A percentile compares a stretch with the other conserved stretches of the same genome.
These are phyloP conservation scores for Phaeolepiota aurea DNA, from an alignment of 768 basidiomycete species.

Conservation along the genomic window DNA sequence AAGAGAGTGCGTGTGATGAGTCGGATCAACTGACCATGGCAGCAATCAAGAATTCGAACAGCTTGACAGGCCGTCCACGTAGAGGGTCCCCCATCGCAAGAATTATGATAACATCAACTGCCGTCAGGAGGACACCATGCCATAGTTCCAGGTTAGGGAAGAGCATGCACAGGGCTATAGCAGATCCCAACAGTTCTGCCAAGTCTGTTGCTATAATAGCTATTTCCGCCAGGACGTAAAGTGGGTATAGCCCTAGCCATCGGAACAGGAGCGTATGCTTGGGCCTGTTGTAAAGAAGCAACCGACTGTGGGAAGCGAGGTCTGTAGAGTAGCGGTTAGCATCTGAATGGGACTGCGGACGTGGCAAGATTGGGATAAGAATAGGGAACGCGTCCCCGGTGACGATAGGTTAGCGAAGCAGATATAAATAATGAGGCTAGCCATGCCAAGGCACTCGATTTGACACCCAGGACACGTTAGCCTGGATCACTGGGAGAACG, in stretches of 20 bases:
- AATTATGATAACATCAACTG: constrained; percentile 59
- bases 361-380: constrained; percentile 3
- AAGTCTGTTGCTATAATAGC: constrained; percentile 75
- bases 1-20: background rate
- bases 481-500: too few relatives aligned
- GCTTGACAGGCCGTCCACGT: constrained; percentile 52
- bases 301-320: constrained; percentile 49
- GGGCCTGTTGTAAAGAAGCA: constrained; percentile 57
- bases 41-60: constrained; percentile 63
- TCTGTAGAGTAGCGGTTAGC: constrained; percentile 22
- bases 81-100: constrained; percentile 68
- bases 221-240: constrained; percentile 57
- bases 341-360: background rate
- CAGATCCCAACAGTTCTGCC: constrained; percentile 75
- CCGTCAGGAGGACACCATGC: constrained; percentile 64
- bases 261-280: constrained; percentile 48
- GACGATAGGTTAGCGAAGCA: background rate
- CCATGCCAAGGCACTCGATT: background rate
- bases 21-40: constrained; percentile 36
- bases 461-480: too few relatives aligned
- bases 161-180: constrained; percentile 71
- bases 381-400: constrained; percentile 4
- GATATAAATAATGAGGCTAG: background rate
- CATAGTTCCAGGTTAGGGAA: constrained; percentile 63
- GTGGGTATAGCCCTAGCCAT: constrained; percentile 55